Base-by-base conservation (phyloP, 345 rosid species). In the Cardamine chenopodiifolia region DNA sequence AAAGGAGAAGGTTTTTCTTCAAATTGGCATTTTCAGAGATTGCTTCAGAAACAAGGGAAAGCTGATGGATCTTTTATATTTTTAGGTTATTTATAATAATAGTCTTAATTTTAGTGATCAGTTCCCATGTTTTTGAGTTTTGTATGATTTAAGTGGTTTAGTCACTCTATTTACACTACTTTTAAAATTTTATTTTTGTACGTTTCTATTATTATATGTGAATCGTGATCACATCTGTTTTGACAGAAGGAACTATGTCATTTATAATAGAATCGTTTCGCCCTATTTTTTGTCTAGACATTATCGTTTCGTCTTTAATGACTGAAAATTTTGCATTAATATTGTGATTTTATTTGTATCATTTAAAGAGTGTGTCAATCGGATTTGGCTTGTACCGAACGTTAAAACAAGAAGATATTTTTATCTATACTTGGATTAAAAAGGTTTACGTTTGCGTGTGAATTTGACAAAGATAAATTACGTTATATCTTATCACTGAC, bases 1-100 rank as follows among this genome's bases (percentile, higher is more conserved):
- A 44, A 63, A 63, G 66, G 40, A 54, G 57, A 68, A 25, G 55
- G 75, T 42, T 69, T 76, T 76, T 62, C 55, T 70, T 50, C 63
- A 26, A 47, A 4, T 14, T 67, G 55, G 79, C 79, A 50, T 59
- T 75, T 75, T 75, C 79, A 75, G 79, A 60, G 63, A 44, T 75
- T 75, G 79, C 74, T 68, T 68, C 5, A 50, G 74, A 50, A 68
- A 68, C 49, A 68, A 12, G 40, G 64, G 39, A 68, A 50, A 60
- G 69, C 62, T 68, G 66, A 75, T 60, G 23, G 4, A 20, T 50
- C 74, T 59, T 49, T 66, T 60, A 17, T 56, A 42, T 42, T 42
- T 11, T 37, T 75, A 75, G 69, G 63, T 66, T 66, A 66, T 42
- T 55, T 55, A 44, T 53, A 9, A 56, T 40, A 59, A 59, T 47